Conservation (phyloP, 2,329 filamentous ascomycete genomes). For the Cercospora nicotianae region DNA sequence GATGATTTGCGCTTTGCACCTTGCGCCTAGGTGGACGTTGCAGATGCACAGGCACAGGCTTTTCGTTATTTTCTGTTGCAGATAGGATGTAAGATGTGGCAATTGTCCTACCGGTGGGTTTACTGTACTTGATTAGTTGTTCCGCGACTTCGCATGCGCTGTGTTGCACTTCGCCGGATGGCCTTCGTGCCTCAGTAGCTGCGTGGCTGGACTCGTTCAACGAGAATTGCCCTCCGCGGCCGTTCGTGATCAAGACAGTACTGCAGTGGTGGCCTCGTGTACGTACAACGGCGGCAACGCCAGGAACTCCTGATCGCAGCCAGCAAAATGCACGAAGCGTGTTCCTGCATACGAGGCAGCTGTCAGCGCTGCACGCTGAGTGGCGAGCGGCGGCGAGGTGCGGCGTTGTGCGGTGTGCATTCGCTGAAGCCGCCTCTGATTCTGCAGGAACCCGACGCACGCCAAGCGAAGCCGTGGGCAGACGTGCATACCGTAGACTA, state of each 20-base stretch:
- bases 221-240: not conserved
- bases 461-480: not conserved
- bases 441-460: constrained; percentile 11
- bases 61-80: not conserved
- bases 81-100: not conserved
- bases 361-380: not conserved
- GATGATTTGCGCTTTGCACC: not conserved
- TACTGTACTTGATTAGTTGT: not conserved
- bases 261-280: not conserved
- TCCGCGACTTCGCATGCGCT: not conserved
- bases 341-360: constrained; percentile 3
- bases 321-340: not conserved
- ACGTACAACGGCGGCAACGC: not conserved
- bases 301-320: not conserved
- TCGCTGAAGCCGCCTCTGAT: not conserved
- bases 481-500: not conserved
- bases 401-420: constrained; percentile 4
- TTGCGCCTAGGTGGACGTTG: not conserved
- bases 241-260: not conserved
- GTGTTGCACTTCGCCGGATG: not conserved
- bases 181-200: not conserved
- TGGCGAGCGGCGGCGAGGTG: constrained; percentile 1
- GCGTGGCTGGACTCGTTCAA: not conserved
- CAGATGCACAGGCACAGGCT: not conserved
- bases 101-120: not conserved